Evolutionary conservation across 495 filamentous ascomycete species (phyloP).

Genomic region (Xylaria venustula): DNA sequence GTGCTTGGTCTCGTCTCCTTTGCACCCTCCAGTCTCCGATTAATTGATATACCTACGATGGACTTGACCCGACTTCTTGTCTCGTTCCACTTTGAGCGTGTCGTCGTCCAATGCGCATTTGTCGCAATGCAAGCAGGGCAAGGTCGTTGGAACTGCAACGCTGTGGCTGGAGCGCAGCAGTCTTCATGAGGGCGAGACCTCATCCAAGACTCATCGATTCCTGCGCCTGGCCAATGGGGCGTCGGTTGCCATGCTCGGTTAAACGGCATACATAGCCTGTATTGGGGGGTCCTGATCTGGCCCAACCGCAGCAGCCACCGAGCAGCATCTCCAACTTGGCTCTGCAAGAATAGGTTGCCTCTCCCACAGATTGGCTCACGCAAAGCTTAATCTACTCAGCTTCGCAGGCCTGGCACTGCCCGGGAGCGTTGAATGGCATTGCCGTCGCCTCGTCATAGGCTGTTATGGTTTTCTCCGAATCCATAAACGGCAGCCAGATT

Average conservation of each 20-base stretch:
- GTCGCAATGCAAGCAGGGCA: conserved; percentile 1
- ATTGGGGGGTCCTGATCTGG: conserved; percentile 17
- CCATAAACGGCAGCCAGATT: not conserved
- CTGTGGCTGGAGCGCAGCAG: conserved; percentile 12
- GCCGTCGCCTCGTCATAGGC: not conserved
- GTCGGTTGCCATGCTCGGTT: not conserved
- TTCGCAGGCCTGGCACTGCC: not conserved
- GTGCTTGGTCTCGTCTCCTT: not conserved
- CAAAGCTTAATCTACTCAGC: conserved; percentile 4
- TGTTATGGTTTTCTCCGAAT: conserved; percentile 2
- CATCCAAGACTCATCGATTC: conserved; percentile 1
- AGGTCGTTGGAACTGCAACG: conserved; percentile 3
- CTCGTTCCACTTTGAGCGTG: not conserved
- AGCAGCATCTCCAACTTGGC: not conserved
- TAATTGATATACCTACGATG: not conserved
- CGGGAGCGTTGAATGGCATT: not conserved
- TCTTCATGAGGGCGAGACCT: not conserved
- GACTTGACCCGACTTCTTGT: not conserved
- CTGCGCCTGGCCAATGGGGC: not conserved
- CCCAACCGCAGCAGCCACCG: not conserved
- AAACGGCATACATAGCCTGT: conserved; percentile 14
- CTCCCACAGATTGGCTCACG: conserved; percentile 1
- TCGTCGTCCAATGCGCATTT: conserved; percentile 8
- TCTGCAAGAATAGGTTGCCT: not conserved
- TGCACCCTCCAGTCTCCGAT: not conserved